A percentile compares a stretch with the other conserved stretches of the same genome.
Conservation (phyloP, 257 asterid genomes). For the Oldenlandia corymbosa region DNA sequence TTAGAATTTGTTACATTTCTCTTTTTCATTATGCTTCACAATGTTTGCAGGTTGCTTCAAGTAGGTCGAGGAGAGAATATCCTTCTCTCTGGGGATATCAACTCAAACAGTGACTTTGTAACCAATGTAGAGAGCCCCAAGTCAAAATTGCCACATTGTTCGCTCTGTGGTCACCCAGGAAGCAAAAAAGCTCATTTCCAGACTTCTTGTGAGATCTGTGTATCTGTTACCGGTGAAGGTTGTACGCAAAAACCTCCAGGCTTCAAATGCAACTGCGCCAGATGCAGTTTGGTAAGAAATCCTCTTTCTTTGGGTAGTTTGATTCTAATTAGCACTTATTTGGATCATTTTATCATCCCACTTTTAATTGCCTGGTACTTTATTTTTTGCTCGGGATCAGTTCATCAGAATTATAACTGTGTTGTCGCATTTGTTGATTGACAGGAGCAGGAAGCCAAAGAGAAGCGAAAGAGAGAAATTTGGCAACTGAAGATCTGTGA, state of each 20-base stretch:
- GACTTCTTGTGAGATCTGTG: conserved; percentile 63
- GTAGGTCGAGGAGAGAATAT: conserved; percentile 44
- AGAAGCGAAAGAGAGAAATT: conserved; percentile 44
- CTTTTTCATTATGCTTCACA: background rate
- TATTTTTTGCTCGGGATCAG: conserved; percentile 9
- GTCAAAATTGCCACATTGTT: conserved; percentile 66
- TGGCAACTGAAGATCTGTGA: conserved; percentile 70
- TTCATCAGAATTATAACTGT: background rate
- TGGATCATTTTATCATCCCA: background rate
- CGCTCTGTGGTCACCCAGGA: conserved; percentile 94
- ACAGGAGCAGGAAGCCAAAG: conserved; percentile 67
- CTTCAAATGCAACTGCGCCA: conserved; percentile 65
- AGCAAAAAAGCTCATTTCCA: conserved; percentile 71
- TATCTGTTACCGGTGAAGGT: conserved; percentile 40
- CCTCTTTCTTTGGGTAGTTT: background rate
- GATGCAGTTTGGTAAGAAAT: conserved; percentile 58
- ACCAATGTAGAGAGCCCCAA: conserved; percentile 34
- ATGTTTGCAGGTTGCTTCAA: conserved; percentile 55
- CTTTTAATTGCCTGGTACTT: background rate
- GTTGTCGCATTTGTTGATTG: conserved; percentile 23
- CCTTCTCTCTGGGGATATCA: conserved; percentile 20
- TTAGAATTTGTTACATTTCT: too few relatives aligned
- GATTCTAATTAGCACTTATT: conserved; percentile 5
- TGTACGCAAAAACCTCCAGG: conserved; percentile 61
- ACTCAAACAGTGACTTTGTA: conserved; percentile 23